These are phyloP conservation scores for Linum lewisii DNA, from an alignment of 345 rosid genomes.

Conservation along the genomic window DNA sequence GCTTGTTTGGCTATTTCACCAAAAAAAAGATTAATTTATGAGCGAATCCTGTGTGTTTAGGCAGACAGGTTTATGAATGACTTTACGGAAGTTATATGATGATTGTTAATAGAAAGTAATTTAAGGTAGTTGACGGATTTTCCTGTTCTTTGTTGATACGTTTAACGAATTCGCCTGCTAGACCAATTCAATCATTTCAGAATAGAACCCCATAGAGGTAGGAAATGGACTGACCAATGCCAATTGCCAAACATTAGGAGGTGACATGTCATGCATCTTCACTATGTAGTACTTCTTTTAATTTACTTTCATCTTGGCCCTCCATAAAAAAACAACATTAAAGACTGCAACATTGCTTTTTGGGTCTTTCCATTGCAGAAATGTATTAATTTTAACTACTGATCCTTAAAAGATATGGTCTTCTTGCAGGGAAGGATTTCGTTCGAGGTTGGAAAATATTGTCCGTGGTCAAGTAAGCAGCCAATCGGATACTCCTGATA, in stretches of 20 bases:
- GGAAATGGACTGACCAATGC: neutral
- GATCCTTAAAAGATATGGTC: neutral
- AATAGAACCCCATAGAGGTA: neutral
- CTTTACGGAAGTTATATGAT: no score
- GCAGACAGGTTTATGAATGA: no score
- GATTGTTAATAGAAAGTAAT: no score
- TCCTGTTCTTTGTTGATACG: no score
- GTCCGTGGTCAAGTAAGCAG: conserved; percentile 55
- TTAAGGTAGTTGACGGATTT: no score
- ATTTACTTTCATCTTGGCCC: neutral
- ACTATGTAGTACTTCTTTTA: neutral
- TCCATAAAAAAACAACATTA: neutral
- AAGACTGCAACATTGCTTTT: neutral
- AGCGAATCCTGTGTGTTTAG: no score
- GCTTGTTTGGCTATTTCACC: neutral
- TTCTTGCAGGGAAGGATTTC: conserved; percentile 76
- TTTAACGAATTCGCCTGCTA: no score
- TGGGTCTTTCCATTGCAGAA: neutral
- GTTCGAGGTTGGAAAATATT: conserved; percentile 57
- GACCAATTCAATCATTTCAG: neutral
- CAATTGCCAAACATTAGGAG: neutral
- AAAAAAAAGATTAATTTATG: no score
- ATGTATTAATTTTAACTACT: neutral
- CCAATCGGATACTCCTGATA: conserved; percentile 41
- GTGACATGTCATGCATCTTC: neutral